phyloP scores from a whole-genome alignment of 805 yeast species.

The Ogataea paraovalis region DNA sequence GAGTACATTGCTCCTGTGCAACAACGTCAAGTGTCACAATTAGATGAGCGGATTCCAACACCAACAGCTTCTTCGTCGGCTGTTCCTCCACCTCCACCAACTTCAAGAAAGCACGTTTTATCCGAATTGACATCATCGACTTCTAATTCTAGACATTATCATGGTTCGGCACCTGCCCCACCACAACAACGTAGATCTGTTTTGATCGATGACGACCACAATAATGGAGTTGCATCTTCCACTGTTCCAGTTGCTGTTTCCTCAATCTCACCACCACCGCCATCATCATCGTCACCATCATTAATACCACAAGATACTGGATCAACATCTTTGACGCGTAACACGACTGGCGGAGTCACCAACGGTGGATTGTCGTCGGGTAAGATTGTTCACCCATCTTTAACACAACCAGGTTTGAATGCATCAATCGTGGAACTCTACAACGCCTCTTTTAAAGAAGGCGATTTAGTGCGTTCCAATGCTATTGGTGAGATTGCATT shows the following conservation, averaged over 20 bases:
- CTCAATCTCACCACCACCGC: not conserved
- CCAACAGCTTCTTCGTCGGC: slow-evolving; percentile 5
- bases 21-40: not conserved
- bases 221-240: too few relatives aligned
- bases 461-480: slow-evolving; percentile 53
- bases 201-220: slow-evolving; percentile 4
- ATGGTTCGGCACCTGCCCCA: slow-evolving; percentile 30
- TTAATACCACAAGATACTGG: slow-evolving; percentile 44
- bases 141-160: slow-evolving; percentile 18
- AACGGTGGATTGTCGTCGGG: slow-evolving; percentile 32
- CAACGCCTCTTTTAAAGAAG: slow-evolving; percentile 70
- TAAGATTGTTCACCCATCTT: slow-evolving; percentile 46
- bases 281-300: not conserved
- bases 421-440: slow-evolving; percentile 84
- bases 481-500: slow-evolving; percentile 85
- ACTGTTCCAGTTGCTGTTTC: not conserved
- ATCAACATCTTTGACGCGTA: slow-evolving; percentile 32
- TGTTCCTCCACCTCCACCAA: slow-evolving; percentile 33
- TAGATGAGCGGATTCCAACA: slow-evolving; percentile 1
- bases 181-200: slow-evolving; percentile 31
- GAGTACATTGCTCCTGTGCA: not conserved
- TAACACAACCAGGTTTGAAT: slow-evolving; percentile 61
- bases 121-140: slow-evolving; percentile 12
- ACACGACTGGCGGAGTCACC: slow-evolving; percentile 24
- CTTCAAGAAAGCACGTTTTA: slow-evolving; percentile 29